Evolutionary conservation across 257 asterid genomes (phyloP), one percentile per base, ranked within the genome.

Genomic region (Linderniella brevidens): DNA sequence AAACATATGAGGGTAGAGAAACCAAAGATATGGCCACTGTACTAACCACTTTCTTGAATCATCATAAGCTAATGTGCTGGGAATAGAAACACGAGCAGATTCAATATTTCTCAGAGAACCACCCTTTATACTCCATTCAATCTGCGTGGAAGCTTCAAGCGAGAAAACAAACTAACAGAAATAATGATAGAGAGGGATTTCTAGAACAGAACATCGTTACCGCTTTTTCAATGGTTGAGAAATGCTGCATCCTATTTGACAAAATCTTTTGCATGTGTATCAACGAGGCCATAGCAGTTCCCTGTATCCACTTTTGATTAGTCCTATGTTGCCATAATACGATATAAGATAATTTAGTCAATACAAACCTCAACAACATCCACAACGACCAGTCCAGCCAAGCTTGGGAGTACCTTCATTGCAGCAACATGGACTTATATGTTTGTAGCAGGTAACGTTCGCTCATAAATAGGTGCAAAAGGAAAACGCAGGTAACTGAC

Each of bases 111-210:
- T 81, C 72, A 85, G 61, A 44, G 93, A 61, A 50, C 98, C 96
- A 39, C 87, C 90, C 73, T 77, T 90, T 59, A 84, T 77, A 56
- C 92, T 90, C 96, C 98, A 90, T 65, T 90, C 96, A 58, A 90
- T 85, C 98, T 85, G 56, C 46, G 25, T 32, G 11, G 8, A 8
- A 43, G 48, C n/a, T 43, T 43, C 17, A 43, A 18, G 11, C 13
- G 11, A 16, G 17, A 19, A 39, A 39, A 11, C 7, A 45, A 45
- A 3, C 17, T 45, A n/a, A n/a, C n/a, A n/a, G 25, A 11, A 5
- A 45, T 13, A 45, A 2, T 16, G 7, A 14, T 1, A 17, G 32
- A 11, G 9, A 6, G 0, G 8, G 14, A 25, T 8, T 45, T 11
- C 8, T 0, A 11, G 52, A 9, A 13, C 15, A 0, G 38, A 19